Evolutionary conservation across 2,329 filamentous ascomycete species (phyloP).

Genomic region (Penicillium sp.): DNA sequence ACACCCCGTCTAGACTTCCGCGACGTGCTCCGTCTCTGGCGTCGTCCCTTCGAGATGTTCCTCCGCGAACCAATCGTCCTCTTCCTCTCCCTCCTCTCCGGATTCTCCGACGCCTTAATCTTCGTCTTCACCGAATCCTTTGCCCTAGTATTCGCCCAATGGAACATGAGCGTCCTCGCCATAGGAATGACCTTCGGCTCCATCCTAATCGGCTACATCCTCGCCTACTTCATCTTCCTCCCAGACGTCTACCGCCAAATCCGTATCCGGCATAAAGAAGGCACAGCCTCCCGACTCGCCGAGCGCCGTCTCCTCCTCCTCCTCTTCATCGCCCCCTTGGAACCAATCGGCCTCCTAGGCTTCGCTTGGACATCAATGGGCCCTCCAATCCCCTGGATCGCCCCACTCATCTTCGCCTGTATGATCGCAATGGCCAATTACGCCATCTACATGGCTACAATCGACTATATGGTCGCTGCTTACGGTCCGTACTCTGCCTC

Average conservation of each 20-base stretch:
- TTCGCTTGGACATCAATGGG: conserved; percentile 66
- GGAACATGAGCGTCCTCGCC: conserved; percentile 55
- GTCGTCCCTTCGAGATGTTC: conserved; percentile 68
- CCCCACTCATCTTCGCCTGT: conserved; percentile 59
- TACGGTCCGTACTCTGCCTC: conserved; percentile 70
- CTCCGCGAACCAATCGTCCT: conserved; percentile 69
- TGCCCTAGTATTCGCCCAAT: conserved; percentile 62
- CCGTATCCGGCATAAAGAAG: conserved; percentile 35
- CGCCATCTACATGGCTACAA: conserved; percentile 69
- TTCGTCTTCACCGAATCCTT: conserved; percentile 75
- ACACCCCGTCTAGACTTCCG: conserved; percentile 45
- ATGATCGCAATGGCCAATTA: conserved; percentile 71
- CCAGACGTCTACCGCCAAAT: conserved; percentile 45
- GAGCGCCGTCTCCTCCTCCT: conserved; percentile 64
- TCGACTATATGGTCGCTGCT: conserved; percentile 72
- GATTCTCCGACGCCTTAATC: conserved; percentile 70
- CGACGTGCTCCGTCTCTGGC: conserved; percentile 47
- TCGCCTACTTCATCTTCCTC: conserved; percentile 59
- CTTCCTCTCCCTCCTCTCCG: conserved; percentile 64
- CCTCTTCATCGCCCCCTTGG: conserved; percentile 52
- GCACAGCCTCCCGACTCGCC: conserved; percentile 52
- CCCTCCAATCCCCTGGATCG: conserved; percentile 63
- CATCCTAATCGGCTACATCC: conserved; percentile 61
- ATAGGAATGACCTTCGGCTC: conserved; percentile 61
- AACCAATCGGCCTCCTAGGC: conserved; percentile 59